Percentiles rank a stretch among this genome's conserved stretches.
Evolutionary conservation across 768 basidiomycete species (phyloP).

Genomic region (Aureoboletus auriporus): DNA sequence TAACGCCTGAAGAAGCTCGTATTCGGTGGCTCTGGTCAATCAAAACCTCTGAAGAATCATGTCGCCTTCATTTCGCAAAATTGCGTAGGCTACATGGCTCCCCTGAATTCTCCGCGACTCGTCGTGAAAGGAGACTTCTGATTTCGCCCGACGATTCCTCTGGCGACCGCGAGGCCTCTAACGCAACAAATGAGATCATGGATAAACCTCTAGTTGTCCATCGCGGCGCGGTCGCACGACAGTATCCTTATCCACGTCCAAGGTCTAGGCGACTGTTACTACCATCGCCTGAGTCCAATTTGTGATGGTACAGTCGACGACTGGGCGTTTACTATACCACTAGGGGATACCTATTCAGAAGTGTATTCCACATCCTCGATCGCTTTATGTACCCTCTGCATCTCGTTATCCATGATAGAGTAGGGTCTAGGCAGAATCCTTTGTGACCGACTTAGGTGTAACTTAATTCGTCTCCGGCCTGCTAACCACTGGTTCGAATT

Average conservation of each 20-base stretch:
- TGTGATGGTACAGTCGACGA: no score
- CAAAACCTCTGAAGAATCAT: constrained; percentile 9
- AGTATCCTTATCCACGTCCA: constrained; percentile 19
- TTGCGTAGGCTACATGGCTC: not conserved
- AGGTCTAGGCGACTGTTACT: constrained; percentile 14
- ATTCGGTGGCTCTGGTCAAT: constrained; percentile 22
- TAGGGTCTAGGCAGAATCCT: no score
- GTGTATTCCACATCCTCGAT: not conserved
- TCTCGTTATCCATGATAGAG: no score
- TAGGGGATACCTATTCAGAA: not conserved
- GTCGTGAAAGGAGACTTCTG: constrained; percentile 4
- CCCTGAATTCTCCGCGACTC: not conserved
- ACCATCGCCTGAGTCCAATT: not conserved
- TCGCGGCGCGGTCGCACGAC: not conserved
- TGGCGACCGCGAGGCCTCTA: not conserved
- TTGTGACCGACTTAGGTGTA: no score
- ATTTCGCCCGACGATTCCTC: constrained; percentile 17
- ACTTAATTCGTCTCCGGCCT: no score
- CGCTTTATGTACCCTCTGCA: no score
- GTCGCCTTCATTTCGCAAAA: not conserved
- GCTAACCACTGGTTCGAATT: no score
- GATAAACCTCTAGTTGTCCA: constrained; percentile 17
- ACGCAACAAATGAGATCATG: not conserved
- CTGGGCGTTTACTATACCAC: not conserved
- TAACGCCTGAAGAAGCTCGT: constrained; percentile 15